Evolutionary conservation across 106 monocot genomes (phyloP).

Genomic region (Apostasia shenzhenica): DNA sequence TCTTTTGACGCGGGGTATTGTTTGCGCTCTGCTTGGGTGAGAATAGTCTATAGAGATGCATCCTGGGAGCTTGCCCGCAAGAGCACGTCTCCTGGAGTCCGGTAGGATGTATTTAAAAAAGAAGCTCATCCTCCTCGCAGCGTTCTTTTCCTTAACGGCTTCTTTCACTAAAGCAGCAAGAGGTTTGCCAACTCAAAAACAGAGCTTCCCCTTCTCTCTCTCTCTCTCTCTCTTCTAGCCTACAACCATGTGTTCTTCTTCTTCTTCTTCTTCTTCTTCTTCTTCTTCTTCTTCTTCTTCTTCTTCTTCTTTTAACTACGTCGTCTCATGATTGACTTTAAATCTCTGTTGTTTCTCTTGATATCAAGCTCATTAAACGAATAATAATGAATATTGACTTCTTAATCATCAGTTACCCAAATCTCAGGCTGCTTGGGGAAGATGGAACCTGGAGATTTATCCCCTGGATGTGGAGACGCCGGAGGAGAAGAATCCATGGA

Average conservation of each 20-base stretch:
- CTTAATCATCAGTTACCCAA: background rate
- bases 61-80: too few species aligned
- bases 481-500: constrained; percentile 10
- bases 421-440: background rate
- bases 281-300: background rate
- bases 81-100: too few species aligned
- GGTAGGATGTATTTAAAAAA: background rate
- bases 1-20: too few species aligned
- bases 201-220: background rate
- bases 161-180: background rate
- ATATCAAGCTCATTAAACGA: background rate
- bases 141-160: constrained; percentile 14
- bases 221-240: background rate
- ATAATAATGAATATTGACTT: background rate
- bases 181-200: background rate
- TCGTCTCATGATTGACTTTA: background rate
- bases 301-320: background rate
- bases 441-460: background rate
- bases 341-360: background rate
- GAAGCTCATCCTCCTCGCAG: constrained; percentile 1
- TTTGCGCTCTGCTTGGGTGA: too few species aligned
- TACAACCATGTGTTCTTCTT: constrained; percentile 1
- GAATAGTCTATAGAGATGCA: too few species aligned
- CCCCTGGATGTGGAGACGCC: background rate
- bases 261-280: background rate